Evolutionary conservation across 129 eudicot species (phyloP).

Genomic region (Flaveria trinervia): DNA sequence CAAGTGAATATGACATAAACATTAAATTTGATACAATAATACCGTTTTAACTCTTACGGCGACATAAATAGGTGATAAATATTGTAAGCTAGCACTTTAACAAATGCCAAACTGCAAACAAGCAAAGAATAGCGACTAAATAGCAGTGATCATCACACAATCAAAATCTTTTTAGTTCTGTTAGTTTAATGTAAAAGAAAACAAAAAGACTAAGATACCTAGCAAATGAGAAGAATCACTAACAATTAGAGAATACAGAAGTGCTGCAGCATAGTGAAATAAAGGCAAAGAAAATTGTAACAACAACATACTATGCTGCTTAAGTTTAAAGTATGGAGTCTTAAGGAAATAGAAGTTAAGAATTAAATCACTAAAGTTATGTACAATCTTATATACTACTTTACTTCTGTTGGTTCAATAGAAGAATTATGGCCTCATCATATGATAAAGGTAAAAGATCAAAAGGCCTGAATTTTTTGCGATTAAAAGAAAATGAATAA

Average conservation of each 20-base stretch:
- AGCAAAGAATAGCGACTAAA: not conserved
- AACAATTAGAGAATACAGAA: constrained; percentile 6
- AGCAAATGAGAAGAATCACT: constrained; percentile 18
- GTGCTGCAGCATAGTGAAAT: not conserved
- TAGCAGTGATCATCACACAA: not conserved
- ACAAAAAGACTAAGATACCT: constrained; percentile 6
- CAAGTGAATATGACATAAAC: too few species aligned
- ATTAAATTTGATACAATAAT: constrained; percentile 3
- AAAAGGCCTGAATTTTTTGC: not conserved
- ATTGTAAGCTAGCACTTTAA: not conserved
- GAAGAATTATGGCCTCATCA: constrained; percentile 6
- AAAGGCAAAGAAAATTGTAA: constrained; percentile 7
- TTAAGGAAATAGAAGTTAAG: not conserved
- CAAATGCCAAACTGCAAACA: not conserved
- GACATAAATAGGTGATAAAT: not conserved
- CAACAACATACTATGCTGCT: not conserved
- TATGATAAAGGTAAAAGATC: not conserved
- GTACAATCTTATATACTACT: not conserved
- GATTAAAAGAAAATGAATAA: not conserved
- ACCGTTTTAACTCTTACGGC: not conserved
- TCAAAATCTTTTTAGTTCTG: not conserved
- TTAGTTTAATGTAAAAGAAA: constrained; percentile 3
- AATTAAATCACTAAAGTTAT: constrained; percentile 2
- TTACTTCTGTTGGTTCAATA: not conserved
- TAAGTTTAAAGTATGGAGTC: not conserved